Conservation (phyloP, 192 early-diverging fungal genomes). For the Coemansia sp. region DNA sequence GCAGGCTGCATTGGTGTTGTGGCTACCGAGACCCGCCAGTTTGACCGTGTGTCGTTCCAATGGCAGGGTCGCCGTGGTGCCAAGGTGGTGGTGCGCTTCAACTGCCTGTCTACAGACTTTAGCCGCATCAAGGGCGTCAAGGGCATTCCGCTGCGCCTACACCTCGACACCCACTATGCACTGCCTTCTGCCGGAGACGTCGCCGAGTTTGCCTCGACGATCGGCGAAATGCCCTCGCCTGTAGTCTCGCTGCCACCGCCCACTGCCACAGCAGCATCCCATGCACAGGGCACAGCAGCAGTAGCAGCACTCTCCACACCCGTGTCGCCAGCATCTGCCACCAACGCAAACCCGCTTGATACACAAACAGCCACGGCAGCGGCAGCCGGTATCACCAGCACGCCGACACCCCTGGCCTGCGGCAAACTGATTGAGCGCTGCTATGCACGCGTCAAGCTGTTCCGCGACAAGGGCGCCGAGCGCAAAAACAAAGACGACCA, state of each 20-base stretch:
- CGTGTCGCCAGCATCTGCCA: slow-evolving; percentile 6
- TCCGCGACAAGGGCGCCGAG: slow-evolving; percentile 76
- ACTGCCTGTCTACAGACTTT: slow-evolving; percentile 77
- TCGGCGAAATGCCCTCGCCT: slow-evolving; percentile 25
- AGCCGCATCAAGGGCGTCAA: slow-evolving; percentile 79
- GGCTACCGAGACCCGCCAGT: slow-evolving; percentile 54
- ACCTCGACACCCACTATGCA: slow-evolving; percentile 37
- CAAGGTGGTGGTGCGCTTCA: slow-evolving; percentile 64
- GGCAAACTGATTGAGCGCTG: slow-evolving; percentile 52
- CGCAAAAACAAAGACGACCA: slow-evolving; percentile 76
- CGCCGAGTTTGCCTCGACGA: slow-evolving; percentile 13
- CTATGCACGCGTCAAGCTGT: slow-evolving; percentile 64
- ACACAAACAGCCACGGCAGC: not conserved
- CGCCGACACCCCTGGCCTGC: slow-evolving; percentile 4
- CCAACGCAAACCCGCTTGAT: not conserved
- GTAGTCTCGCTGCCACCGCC: slow-evolving; percentile 3
- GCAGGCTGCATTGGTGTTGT: slow-evolving; percentile 56
- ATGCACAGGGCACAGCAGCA: not conserved
- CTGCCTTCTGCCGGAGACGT: slow-evolving; percentile 6
- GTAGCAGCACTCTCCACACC: slow-evolving; percentile 16
- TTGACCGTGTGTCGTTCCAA: slow-evolving; percentile 67
- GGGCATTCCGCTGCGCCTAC: slow-evolving; percentile 64
- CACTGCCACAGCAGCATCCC: not conserved
- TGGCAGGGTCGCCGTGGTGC: slow-evolving; percentile 67
- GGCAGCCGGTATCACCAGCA: not conserved